Percentiles rank a stretch among this genome's conserved stretches.
phyloP scores from a whole-genome alignment of 2,329 filamentous ascomycete genomes.

The Trichophyton rubrum region DNA sequence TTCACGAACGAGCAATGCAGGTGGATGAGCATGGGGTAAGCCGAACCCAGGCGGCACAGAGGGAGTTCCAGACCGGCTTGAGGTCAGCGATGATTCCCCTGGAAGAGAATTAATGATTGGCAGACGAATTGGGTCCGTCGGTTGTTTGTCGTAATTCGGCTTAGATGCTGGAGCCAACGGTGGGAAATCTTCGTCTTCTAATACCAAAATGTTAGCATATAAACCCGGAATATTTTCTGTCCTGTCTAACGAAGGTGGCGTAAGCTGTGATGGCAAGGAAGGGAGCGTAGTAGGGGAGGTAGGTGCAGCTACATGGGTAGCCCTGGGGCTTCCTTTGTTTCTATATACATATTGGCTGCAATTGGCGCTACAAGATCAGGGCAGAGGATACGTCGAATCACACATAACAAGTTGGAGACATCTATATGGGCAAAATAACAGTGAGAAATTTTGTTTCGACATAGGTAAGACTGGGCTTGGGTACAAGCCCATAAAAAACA shows the following conservation, averaged over 20 bases:
- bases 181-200: slow-evolving; percentile 36
- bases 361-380: slow-evolving; percentile 17
- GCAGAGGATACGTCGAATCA: slow-evolving; percentile 11
- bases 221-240: slow-evolving; percentile 1
- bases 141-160: slow-evolving; percentile 21
- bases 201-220: slow-evolving; percentile 19
- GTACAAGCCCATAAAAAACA: slow-evolving; percentile 28
- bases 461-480: slow-evolving; percentile 23
- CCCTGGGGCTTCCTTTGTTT: not conserved
- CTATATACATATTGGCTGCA: slow-evolving; percentile 9
- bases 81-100: slow-evolving; percentile 17
- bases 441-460: slow-evolving; percentile 36
- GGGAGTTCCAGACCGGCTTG: slow-evolving; percentile 26
- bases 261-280: not conserved
- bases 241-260: not conserved
- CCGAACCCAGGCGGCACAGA: slow-evolving; percentile 31
- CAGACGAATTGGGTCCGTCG: slow-evolving; percentile 26
- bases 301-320: slow-evolving; percentile 13
- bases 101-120: slow-evolving; percentile 25
- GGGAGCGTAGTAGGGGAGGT: not conserved
- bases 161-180: slow-evolving; percentile 28
- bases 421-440: slow-evolving; percentile 32
- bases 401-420: slow-evolving; percentile 15
- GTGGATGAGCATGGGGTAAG: slow-evolving; percentile 30
- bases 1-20: slow-evolving; percentile 24